A percentile compares a stretch with the other conserved stretches of the same genome.
These are phyloP conservation scores for Bryopsis sp. DNA, from an alignment of 139 green algal genomes.

Conservation along the genomic window DNA sequence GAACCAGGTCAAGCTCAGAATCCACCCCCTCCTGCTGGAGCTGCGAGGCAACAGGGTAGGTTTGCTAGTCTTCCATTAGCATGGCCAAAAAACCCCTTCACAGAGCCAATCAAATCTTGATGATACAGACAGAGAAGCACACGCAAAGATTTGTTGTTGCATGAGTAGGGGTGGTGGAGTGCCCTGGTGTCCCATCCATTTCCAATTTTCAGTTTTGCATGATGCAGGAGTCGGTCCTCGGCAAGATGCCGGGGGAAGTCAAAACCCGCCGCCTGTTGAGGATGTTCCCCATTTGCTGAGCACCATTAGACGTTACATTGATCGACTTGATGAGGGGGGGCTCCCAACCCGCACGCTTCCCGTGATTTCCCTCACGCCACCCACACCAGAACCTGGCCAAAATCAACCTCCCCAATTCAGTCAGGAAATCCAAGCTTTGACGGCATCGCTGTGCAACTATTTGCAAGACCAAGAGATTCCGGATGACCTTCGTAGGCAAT, in stretches of 20 bases:
- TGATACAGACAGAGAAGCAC: neutral
- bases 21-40: no score
- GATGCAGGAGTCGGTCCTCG: neutral
- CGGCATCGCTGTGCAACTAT: neutral
- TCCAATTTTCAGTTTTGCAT: no score
- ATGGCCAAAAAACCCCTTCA: no score
- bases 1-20: no score
- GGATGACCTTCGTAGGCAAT: conserved; percentile 3
- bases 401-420: no score
- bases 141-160: neutral
- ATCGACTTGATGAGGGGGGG: neutral
- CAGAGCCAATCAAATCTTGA: no score
- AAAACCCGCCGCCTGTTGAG: no score
- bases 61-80: neutral
- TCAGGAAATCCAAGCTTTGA: no score
- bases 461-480: neutral
- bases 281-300: neutral
- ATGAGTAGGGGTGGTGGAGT: no score
- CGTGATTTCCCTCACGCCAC: neutral
- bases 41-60: neutral
- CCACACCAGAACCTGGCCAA: neutral
- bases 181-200: no score
- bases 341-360: neutral
- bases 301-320: neutral
- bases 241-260: neutral